phyloP scores from a whole-genome alignment of 1,284 basidiomycete genomes.

The Rhodofomes roseus region DNA sequence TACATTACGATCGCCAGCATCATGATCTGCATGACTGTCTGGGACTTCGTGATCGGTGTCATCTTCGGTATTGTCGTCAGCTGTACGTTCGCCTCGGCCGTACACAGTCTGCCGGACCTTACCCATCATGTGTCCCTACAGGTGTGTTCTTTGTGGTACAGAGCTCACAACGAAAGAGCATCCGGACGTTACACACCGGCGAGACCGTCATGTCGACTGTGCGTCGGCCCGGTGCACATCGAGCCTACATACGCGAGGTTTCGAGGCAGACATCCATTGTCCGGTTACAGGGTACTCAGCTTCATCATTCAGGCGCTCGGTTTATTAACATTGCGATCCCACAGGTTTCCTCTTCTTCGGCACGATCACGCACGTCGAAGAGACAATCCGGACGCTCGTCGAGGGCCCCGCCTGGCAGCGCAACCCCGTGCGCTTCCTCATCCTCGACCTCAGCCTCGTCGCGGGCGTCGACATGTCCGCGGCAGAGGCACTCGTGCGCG shows the following conservation, averaged over 20 bases:
- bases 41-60: conserved; percentile 95
- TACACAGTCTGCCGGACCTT: background rate
- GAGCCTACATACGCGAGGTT: conserved; percentile 87
- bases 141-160: conserved; percentile 97
- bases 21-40: conserved; percentile 89
- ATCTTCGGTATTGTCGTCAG: conserved; percentile 90
- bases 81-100: conserved; percentile 47
- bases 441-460: conserved; percentile 84
- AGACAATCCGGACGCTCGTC: conserved; percentile 72
- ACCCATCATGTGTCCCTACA: conserved; percentile 21
- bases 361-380: conserved; percentile 87
- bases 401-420: conserved; percentile 72
- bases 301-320: background rate
- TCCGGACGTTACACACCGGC: conserved; percentile 78
- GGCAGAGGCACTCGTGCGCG: conserved; percentile 91
- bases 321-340: background rate
- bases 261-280: conserved; percentile 91
- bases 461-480: conserved; percentile 93
- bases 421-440: conserved; percentile 86
- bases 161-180: conserved; percentile 81
- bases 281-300: conserved; percentile 71
- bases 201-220: conserved; percentile 88
- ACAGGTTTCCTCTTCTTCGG: conserved; percentile 93
- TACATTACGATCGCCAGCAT: conserved; percentile 79
- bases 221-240: conserved; percentile 83